phyloP scores from a whole-genome alignment of 139 green algal genomes.

The Closterium sp. region DNA sequence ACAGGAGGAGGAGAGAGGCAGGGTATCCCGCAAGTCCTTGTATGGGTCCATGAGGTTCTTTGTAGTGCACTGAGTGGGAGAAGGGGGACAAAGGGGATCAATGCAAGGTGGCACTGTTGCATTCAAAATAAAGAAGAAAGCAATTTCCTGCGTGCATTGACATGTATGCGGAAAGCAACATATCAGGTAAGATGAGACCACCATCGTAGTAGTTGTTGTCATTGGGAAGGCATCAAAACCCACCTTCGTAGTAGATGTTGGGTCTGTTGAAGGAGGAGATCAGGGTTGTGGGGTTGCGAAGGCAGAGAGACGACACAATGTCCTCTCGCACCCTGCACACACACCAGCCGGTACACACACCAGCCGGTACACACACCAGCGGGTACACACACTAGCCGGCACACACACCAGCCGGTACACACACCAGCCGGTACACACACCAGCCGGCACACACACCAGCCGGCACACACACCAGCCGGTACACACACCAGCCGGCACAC shows the following conservation, averaged over 20 bases:
- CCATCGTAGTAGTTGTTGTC: too few species aligned
- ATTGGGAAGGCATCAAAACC: background rate
- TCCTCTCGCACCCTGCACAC: constrained; percentile 41
- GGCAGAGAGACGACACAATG: constrained; percentile 23
- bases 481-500: too few species aligned
- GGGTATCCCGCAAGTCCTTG: constrained; percentile 16
- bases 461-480: background rate
- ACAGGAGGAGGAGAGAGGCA: background rate
- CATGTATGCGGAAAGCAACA: too few species aligned
- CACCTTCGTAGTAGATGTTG: constrained; percentile 57
- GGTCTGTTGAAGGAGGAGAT: constrained; percentile 56
- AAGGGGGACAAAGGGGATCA: background rate
- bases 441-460: too few species aligned
- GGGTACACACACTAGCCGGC: too few species aligned
- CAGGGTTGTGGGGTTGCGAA: constrained; percentile 25
- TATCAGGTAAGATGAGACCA: too few species aligned
- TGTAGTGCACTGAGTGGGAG: constrained; percentile 31
- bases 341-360: background rate
- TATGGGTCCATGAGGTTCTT: constrained; percentile 50
- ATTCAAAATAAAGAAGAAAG: too few species aligned
- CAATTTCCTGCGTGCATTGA: too few species aligned
- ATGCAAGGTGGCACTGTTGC: background rate
- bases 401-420: background rate
- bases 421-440: too few species aligned
- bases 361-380: too few species aligned